Conservation (phyloP, 2,329 filamentous ascomycete genomes). For the Pseudohalonectria lignicola region DNA sequence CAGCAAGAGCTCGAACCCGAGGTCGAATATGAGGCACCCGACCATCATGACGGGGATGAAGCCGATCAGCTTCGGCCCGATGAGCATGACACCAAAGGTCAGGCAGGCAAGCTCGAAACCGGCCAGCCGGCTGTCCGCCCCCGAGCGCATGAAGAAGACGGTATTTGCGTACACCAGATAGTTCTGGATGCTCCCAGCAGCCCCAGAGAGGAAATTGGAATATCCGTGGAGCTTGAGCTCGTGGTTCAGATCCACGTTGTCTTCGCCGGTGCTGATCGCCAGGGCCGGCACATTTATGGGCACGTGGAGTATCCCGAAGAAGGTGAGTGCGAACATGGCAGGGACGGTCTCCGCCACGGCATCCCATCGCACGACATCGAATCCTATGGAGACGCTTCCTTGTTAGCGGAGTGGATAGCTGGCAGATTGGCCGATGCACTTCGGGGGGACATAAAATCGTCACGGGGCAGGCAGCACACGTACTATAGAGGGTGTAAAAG, state of each 20-base stretch:
- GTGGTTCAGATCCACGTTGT: constrained; percentile 81
- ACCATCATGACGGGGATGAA: constrained; percentile 97
- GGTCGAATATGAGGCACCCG: constrained; percentile 84
- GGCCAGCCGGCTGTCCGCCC: constrained; percentile 76
- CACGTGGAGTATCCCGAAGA: constrained; percentile 94
- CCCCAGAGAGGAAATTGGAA: constrained; percentile 84
- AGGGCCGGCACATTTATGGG: constrained; percentile 96
- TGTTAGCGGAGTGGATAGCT: too few species aligned
- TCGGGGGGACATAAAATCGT: not conserved
- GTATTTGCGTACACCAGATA: constrained; percentile 98
- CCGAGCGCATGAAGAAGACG: constrained; percentile 89
- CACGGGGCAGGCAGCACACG: constrained; percentile 22
- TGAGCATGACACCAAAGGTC: constrained; percentile 72
- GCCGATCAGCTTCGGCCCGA: constrained; percentile 80
- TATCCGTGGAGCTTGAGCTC: constrained; percentile 88
- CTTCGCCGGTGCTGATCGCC: constrained; percentile 81
- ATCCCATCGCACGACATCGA: constrained; percentile 69
- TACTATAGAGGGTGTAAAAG: constrained; percentile 92
- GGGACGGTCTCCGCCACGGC: constrained; percentile 78
- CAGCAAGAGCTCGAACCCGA: constrained; percentile 82
- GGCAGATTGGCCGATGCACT: constrained; percentile 9
- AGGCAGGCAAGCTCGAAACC: constrained; percentile 73
- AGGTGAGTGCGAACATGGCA: constrained; percentile 92
- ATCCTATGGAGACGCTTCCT: constrained; percentile 45
- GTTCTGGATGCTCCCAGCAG: constrained; percentile 83